Conservation (phyloP, 2,329 filamentous ascomycete species). For the Pyrenochaeta sp. region DNA sequence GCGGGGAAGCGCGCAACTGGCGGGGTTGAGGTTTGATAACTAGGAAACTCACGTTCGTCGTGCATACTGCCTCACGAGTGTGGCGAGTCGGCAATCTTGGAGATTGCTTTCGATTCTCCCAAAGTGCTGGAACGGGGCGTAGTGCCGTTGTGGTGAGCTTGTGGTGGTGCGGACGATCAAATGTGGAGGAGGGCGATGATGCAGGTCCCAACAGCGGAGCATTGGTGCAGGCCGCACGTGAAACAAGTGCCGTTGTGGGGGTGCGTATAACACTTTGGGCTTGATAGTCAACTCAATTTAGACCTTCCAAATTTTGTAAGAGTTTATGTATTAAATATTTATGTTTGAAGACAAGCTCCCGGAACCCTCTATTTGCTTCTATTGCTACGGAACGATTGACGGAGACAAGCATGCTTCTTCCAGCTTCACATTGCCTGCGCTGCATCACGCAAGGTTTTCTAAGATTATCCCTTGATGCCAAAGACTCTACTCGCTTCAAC, state of each 20-base stretch:
- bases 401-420: not conserved
- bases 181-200: constrained; percentile 5
- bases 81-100: constrained; percentile 3
- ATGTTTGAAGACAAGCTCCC: not conserved
- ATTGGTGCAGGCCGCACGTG: constrained; percentile 7
- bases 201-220: constrained; percentile 23
- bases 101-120: constrained; percentile 6
- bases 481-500: not conserved
- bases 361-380: not conserved
- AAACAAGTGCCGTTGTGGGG: constrained; percentile 9
- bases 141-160: not conserved
- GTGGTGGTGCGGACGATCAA: not conserved
- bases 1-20: constrained; percentile 1
- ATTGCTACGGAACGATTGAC: not conserved
- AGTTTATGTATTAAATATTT: not conserved
- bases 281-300: not conserved
- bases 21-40: constrained; percentile 6
- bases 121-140: constrained; percentile 10
- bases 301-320: not conserved
- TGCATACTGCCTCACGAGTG: constrained; percentile 35
- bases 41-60: constrained; percentile 46
- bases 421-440: not conserved
- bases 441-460: not conserved
- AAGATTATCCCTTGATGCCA: not conserved
- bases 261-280: not conserved